phyloP scores from a whole-genome alignment of 108 stramenopile species.

The Nitzschia palea region DNA sequence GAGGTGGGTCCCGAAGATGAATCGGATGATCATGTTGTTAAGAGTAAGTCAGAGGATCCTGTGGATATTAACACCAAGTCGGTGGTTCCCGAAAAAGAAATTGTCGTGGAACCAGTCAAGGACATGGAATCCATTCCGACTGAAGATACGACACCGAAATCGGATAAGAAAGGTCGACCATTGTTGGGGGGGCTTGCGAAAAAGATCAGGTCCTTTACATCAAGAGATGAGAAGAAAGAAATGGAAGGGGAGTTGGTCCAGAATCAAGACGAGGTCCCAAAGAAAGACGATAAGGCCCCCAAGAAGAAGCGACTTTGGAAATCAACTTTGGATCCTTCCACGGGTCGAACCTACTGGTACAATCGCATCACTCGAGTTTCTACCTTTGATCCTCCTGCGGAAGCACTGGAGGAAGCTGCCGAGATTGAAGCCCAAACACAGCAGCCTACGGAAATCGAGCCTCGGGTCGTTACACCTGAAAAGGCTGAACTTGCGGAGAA shows the following conservation, averaged over 20 bases:
- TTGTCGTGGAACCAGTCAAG: too few species aligned
- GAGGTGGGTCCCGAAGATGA: neutral
- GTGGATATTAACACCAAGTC: too few species aligned
- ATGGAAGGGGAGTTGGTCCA: too few species aligned
- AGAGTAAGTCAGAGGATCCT: too few species aligned
- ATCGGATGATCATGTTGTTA: neutral
- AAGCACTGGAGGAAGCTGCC: neutral
- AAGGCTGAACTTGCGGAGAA: neutral
- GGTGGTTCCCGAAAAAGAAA: too few species aligned
- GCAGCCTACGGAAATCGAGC: slow-evolving; percentile 4
- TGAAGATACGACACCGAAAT: neutral
- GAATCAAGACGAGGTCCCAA: neutral
- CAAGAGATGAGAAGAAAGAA: too few species aligned
- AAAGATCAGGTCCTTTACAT: too few species aligned
- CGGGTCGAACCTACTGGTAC: slow-evolving; percentile 56
- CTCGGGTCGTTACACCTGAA: neutral
- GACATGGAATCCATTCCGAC: neutral
- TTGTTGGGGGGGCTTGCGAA: too few species aligned
- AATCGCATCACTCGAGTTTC: slow-evolving; percentile 47
- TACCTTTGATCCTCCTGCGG: slow-evolving; percentile 25
- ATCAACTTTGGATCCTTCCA: slow-evolving; percentile 40
- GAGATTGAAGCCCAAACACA: too few species aligned
- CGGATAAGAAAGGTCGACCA: too few species aligned
- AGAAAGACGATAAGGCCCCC: neutral
- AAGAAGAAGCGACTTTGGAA: slow-evolving; percentile 38